A percentile compares a stretch with the other conserved stretches of the same genome.
phyloP scores from a whole-genome alignment of 2,329 filamentous ascomycete species.

The Hortaea sp. region DNA sequence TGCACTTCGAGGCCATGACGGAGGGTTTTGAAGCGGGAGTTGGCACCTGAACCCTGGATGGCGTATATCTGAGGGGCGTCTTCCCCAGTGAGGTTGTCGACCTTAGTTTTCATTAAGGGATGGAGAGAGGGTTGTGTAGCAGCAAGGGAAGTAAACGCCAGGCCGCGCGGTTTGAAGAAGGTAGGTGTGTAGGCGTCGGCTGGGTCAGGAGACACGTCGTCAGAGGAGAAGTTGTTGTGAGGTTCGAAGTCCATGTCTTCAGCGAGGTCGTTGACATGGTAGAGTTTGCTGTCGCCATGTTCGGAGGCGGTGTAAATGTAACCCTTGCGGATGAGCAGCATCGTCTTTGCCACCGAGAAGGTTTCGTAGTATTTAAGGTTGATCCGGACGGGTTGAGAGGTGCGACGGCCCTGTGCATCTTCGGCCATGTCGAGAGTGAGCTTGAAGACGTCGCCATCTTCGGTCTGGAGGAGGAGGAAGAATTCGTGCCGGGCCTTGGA shows the following conservation, averaged over 20 bases:
- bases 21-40: slow-evolving; percentile 81
- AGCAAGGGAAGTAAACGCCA: slow-evolving; percentile 54
- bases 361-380: slow-evolving; percentile 99
- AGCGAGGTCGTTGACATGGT: slow-evolving; percentile 93
- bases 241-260: slow-evolving; percentile 79
- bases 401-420: slow-evolving; percentile 66
- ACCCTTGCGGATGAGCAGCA: slow-evolving; percentile 90
- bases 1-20: slow-evolving; percentile 90
- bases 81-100: slow-evolving; percentile 81
- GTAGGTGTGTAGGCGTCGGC: slow-evolving; percentile 62
- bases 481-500: slow-evolving; percentile 72
- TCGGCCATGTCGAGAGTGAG: slow-evolving; percentile 85
- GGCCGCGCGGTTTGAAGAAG: slow-evolving; percentile 73
- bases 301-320: slow-evolving; percentile 91
- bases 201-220: slow-evolving; percentile 62
- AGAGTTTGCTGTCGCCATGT: slow-evolving; percentile 86
- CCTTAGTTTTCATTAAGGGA: slow-evolving; percentile 80
- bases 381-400: slow-evolving; percentile 69
- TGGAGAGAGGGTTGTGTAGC: slow-evolving; percentile 61
- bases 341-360: slow-evolving; percentile 72
- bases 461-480: slow-evolving; percentile 91
- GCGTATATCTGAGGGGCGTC: slow-evolving; percentile 96
- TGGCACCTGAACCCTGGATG: slow-evolving; percentile 76
- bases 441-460: slow-evolving; percentile 98
- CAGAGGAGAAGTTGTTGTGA: slow-evolving; percentile 38